These are phyloP conservation scores for Pichia sp. DNA, from an alignment of 1,139 yeast species.

Conservation along the genomic window DNA sequence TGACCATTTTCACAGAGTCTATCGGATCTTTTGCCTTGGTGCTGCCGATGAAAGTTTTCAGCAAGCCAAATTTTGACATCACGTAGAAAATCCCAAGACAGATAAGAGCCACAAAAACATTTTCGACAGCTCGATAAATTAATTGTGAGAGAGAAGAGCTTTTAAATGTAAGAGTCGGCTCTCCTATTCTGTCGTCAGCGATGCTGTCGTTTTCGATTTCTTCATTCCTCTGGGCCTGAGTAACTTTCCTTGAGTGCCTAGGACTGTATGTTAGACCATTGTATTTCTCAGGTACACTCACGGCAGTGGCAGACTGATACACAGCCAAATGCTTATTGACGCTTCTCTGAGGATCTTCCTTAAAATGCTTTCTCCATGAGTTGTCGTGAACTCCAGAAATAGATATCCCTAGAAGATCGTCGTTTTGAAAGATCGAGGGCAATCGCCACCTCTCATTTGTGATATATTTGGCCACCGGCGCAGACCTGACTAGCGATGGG, in stretches of 20 bases:
- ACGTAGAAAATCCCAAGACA: constrained; percentile 25
- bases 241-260: neutral
- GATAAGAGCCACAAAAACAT: constrained; percentile 34
- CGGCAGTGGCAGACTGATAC: constrained; percentile 29
- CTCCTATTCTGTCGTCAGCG: neutral
- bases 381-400: constrained; percentile 35
- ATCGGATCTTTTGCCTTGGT: neutral
- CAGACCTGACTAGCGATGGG: constrained; percentile 77
- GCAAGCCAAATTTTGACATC: constrained; percentile 32
- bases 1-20: neutral
- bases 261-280: neutral
- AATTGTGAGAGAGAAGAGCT: constrained; percentile 23
- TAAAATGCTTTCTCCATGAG: constrained; percentile 18
- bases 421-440: constrained; percentile 34
- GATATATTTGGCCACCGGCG: constrained; percentile 65
- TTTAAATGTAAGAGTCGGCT: constrained; percentile 22
- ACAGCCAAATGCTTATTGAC: constrained; percentile 20
- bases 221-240: neutral
- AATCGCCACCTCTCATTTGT: constrained; percentile 42
- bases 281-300: constrained; percentile 13
- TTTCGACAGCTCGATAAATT: constrained; percentile 36
- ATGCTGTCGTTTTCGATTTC: constrained; percentile 16
- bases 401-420: constrained; percentile 29
- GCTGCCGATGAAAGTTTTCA: constrained; percentile 13
- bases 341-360: constrained; percentile 1